Percentiles rank a stretch among this genome's conserved stretches.
Evolutionary conservation across 805 yeast genomes (phyloP).

Genomic region (Lipomyces yamanashiensis): DNA sequence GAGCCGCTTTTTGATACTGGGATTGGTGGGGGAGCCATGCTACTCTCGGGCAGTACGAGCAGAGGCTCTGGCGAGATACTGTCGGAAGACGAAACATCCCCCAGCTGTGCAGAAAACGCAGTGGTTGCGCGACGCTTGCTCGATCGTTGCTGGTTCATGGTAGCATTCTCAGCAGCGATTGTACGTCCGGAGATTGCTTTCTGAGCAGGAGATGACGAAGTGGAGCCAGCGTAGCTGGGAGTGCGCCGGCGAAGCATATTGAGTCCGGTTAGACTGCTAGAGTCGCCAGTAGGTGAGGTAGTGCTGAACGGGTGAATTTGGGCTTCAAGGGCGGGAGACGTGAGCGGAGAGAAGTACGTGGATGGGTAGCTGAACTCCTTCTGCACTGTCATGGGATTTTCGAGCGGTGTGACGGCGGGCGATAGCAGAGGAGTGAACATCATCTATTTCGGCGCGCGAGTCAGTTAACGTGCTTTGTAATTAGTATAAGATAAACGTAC

Average conservation of each 20-base stretch:
- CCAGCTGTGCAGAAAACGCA: conserved; percentile 19
- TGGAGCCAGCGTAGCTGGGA: conserved; percentile 2
- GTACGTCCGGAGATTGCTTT: not conserved
- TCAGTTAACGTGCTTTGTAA: too few relatives aligned
- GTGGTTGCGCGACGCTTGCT: conserved; percentile 32
- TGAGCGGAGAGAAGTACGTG: conserved; percentile 35
- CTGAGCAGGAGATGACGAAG: conserved; percentile 21
- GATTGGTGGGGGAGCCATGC: conserved; percentile 36
- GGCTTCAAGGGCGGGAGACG: conserved; percentile 39
- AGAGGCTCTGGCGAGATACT: conserved; percentile 35
- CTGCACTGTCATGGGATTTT: conserved; percentile 31
- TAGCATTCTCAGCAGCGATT: not conserved
- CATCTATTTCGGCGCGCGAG: conserved; percentile 8
- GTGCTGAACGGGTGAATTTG: conserved; percentile 26
- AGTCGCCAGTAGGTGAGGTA: conserved; percentile 8
- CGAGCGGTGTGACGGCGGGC: conserved; percentile 74
- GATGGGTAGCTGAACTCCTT: conserved; percentile 23
- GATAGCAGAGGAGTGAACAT: conserved; percentile 74
- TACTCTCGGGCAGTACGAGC: conserved; percentile 24
- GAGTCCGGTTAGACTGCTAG: not conserved
- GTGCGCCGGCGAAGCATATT: conserved; percentile 24
- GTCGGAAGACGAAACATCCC: conserved; percentile 29
- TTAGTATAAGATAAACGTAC: conserved; percentile 1
- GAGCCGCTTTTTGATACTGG: conserved; percentile 16
- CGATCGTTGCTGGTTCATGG: conserved; percentile 14